Conservation (phyloP, 179 eudicot genomes). For the Beta lomatogona region DNA sequence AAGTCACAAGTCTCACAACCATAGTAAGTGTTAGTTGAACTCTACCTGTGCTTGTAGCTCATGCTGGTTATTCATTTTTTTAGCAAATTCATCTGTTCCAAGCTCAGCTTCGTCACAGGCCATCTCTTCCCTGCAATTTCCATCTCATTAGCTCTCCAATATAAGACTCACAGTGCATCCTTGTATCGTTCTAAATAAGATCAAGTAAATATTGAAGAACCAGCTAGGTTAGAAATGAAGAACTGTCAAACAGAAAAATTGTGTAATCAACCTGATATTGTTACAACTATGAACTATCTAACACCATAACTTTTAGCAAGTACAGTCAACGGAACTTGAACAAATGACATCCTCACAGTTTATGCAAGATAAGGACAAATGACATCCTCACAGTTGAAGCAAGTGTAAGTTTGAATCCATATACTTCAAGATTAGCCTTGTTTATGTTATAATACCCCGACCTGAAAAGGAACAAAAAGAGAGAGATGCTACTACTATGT, state of each 20-base stretch:
- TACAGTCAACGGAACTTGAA: too few relatives aligned
- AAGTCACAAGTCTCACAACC: neutral
- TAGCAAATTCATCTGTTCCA: slow-evolving; percentile 69
- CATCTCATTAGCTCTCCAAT: slow-evolving; percentile 5
- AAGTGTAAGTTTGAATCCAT: neutral
- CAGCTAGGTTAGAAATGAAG: too few relatives aligned
- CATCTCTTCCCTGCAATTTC: slow-evolving; percentile 73
- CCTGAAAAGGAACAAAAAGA: neutral
- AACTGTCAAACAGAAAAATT: too few relatives aligned
- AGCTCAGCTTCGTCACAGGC: slow-evolving; percentile 98
- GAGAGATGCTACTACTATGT: too few relatives aligned
- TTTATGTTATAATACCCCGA: neutral
- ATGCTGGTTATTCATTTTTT: slow-evolving; percentile 61
- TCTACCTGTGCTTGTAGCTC: slow-evolving; percentile 65
- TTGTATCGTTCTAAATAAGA: too few relatives aligned
- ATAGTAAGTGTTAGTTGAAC: neutral
- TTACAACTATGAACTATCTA: too few relatives aligned
- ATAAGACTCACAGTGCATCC: too few relatives aligned
- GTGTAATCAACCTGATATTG: too few relatives aligned
- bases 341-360: too few relatives aligned
- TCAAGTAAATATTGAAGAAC: too few relatives aligned
- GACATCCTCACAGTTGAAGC: neutral
- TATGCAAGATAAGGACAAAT: too few relatives aligned
- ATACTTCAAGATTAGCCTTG: neutral
- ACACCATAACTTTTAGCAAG: too few relatives aligned